These are phyloP conservation scores for Anisogramma anomala DNA, from an alignment of 2,329 filamentous ascomycete genomes.

Conservation along the genomic window DNA sequence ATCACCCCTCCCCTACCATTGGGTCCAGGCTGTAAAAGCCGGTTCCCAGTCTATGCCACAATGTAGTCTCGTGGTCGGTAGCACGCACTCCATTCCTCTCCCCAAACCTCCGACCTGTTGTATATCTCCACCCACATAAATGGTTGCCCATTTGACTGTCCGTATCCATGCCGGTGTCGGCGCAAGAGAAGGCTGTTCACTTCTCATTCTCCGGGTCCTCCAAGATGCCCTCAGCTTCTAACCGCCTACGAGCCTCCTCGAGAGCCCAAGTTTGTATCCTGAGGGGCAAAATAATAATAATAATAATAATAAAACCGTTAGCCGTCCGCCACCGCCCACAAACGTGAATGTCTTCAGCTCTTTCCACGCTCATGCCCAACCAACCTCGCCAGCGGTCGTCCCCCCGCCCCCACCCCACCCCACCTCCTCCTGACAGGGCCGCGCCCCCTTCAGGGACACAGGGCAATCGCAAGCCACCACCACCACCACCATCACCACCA, in stretches of 20 bases:
- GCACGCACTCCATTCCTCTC: background rate
- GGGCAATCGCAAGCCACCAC: no score
- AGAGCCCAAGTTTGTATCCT: slow-evolving; percentile 99
- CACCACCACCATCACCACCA: no score
- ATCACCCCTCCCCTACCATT: slow-evolving; percentile 1
- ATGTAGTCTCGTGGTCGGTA: background rate
- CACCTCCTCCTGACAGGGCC: no score
- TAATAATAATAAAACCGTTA: no score
- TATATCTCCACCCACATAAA: no score
- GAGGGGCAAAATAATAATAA: no score
- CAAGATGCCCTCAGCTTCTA: slow-evolving; percentile 92
- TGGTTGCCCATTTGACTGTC: background rate
- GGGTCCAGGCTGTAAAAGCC: slow-evolving; percentile 4
- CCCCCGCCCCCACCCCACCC: no score
- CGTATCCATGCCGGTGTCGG: background rate
- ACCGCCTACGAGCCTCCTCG: slow-evolving; percentile 85
- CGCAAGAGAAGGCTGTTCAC: slow-evolving; percentile 14
- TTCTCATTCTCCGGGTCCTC: slow-evolving; percentile 58
- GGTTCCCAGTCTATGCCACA: slow-evolving; percentile 8
- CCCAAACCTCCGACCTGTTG: background rate
- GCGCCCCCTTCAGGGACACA: no score
- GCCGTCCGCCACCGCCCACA: no score
- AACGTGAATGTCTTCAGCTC: no score
- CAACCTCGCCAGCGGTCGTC: no score
- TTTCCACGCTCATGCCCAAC: no score